Base-by-base conservation (phyloP, 768 basidiomycete species). In the Boletus patriciae region DNA sequence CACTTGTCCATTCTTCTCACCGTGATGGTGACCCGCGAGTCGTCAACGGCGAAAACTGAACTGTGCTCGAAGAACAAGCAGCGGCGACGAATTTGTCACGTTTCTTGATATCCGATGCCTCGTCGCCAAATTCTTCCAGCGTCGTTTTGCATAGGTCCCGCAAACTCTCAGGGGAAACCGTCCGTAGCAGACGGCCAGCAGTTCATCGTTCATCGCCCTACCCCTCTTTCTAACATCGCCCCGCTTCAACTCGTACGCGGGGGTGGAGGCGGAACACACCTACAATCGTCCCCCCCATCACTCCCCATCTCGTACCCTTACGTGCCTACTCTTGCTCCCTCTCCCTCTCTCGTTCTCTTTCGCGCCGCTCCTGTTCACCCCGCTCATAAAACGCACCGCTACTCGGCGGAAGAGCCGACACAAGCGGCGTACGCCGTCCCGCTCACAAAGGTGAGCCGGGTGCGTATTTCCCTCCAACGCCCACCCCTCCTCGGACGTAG, bases 281-380 rank as follows among this genome's bases (percentile, higher is more conserved):
- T 60, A 44, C 75, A 59, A 46, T 77, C 76, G 56, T 76, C 76
- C 53, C 76, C 66, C 6, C 65, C 37, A 55, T 74, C 68, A 4
- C 55, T 52, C 3, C 63, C 49, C 29, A 60, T 59, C 13, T 49
- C 66, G 41, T 70, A 66, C 6, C 61, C 59, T 31, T 25, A 50
- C 74, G 69, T 38, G 41, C 62, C 51, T 74, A 77, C 21, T 75
- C 76, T 37, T 75, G 69, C 31, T 78, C 77, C n/a, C 64, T 31
- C 58, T 47, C 67, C 58, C 23, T 62, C 48, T 50, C 57, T 1
- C 51, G 62, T 48, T 59, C 65, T 44, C 59, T 55, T 25, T 52
- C 59, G 2, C 50, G 64, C 23, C 41, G 58, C 63, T 44, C 64
- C 0, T 50, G 59, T 10, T 50, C 34, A 11, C 42, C 60, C 1